Base-by-base conservation (phyloP, 164 flowering plant species). In the Nymphaea colorata region DNA sequence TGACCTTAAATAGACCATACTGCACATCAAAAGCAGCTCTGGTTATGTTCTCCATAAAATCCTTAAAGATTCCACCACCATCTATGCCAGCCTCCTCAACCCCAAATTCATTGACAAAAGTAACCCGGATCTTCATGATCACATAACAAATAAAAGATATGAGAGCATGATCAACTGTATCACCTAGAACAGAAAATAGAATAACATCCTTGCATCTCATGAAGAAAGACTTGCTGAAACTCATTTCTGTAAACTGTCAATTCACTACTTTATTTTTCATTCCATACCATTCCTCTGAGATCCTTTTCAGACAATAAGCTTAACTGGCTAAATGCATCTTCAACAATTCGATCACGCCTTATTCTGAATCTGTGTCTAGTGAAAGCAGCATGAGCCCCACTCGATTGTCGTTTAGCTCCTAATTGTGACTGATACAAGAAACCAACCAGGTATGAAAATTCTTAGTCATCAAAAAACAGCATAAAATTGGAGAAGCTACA, bases 41-140 rank as follows among this genome's bases (percentile, higher is more conserved):
- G 51, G 96, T 85, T 61, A 94, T 87, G 65, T 86, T 92, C 79
- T 94, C 99, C 99, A 94, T 94, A 74, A 94, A 94, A 79, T 94
- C 99, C 75, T 94, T 94, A 71, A 94, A 94, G 72, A 94, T 94
- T 41, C 99, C 99, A 74, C 99, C 98, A 59, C 99, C 99, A 82
- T 94, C 99, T 67, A 94, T 90, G 41, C 99, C 99, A 78, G 96
- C 99, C 81, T 94, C 99, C 83, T 94, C 99, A 72, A 86, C 99
- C 65, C 99, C 99, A 79, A 94, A 78, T 77, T 94, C 97, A 82
- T 94, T 94, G 65, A 94, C 82, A 77, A 90, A 94, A 43, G 91
- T 77, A 16, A 94, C 90, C 63, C 99, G 97, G 66, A 94, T 90
- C 99, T 94, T 84, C 55, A 47, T 7, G 55, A 47, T 6, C 7